Conservation (phyloP, 768 basidiomycete species). For the Royoungia palumana region DNA sequence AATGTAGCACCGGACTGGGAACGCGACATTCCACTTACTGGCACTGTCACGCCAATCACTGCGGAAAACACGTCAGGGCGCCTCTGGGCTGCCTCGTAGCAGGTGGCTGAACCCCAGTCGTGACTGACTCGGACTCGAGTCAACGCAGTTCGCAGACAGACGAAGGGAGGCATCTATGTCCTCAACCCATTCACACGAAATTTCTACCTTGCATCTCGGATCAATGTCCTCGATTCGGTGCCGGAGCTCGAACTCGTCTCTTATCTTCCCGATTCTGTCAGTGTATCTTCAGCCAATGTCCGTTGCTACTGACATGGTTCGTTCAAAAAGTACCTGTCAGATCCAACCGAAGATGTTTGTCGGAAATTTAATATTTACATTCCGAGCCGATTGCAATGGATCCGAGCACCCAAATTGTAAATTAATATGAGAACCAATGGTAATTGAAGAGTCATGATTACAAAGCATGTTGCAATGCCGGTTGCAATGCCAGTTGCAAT, state of each 20-base stretch:
- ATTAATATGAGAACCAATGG: too few species aligned
- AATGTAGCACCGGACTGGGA: neutral
- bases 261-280: conserved; percentile 91
- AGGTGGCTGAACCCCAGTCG: conserved; percentile 70
- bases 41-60: conserved; percentile 56
- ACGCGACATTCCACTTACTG: conserved; percentile 40
- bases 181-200: conserved; percentile 93
- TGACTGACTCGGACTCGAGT: conserved; percentile 50
- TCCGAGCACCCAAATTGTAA: too few species aligned
- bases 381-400: too few species aligned
- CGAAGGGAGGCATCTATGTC: conserved; percentile 95
- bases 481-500: too few species aligned
- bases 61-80: conserved; percentile 62
- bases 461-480: too few species aligned
- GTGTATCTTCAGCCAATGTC: conserved; percentile 27
- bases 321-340: conserved; percentile 86
- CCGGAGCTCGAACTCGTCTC: conserved; percentile 95
- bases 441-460: too few species aligned
- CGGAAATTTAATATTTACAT: too few species aligned
- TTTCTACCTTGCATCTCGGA: conserved; percentile 97
- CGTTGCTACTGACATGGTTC: conserved; percentile 4
- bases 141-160: too few species aligned
- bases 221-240: conserved; percentile 91
- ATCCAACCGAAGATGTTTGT: conserved; percentile 85
- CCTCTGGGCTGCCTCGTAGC: conserved; percentile 66